Evolutionary conservation across 306 rosid genomes (phyloP).

Genomic region (Alnus rubra): DNA sequence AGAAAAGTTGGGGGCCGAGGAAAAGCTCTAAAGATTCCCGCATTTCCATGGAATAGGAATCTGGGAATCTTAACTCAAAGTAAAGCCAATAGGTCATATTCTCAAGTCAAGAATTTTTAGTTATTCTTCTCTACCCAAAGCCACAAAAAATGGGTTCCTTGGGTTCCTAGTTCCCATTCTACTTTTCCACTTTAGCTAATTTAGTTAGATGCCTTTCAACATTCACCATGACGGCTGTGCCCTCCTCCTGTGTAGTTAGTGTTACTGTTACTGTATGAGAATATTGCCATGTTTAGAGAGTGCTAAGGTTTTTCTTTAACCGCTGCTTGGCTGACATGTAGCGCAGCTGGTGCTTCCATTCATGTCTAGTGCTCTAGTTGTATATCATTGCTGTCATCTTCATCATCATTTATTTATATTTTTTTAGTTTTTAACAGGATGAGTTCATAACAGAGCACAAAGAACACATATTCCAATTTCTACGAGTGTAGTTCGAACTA

Average conservation of each 20-base stretch:
- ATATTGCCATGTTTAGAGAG: conserved; percentile 39
- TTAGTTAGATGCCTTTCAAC: conserved; percentile 56
- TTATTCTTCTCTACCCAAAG: conserved; percentile 63
- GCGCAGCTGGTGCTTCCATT: too few relatives aligned
- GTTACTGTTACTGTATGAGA: not conserved
- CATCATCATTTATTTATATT: too few relatives aligned
- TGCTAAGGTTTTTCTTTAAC: conserved; percentile 16
- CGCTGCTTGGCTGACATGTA: too few relatives aligned
- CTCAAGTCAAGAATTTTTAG: conserved; percentile 75
- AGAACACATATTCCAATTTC: too few relatives aligned
- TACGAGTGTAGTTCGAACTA: too few relatives aligned
- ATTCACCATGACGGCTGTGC: conserved; percentile 31
- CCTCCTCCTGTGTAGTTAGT: conserved; percentile 6
- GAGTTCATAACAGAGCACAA: too few relatives aligned
- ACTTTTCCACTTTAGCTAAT: conserved; percentile 41
- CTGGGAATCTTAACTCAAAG: conserved; percentile 70
- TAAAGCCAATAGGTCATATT: conserved; percentile 68
- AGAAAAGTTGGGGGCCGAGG: conserved; percentile 30
- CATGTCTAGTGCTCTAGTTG: too few relatives aligned
- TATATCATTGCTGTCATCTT: too few relatives aligned
- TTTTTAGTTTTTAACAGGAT: too few relatives aligned
- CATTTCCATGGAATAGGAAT: conserved; percentile 60
- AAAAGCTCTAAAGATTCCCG: conserved; percentile 45
- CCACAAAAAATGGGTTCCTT: conserved; percentile 97
- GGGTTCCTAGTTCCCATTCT: conserved; percentile 85